Conservation (phyloP, 495 filamentous ascomycete species). For the Aspergillus diversus region DNA sequence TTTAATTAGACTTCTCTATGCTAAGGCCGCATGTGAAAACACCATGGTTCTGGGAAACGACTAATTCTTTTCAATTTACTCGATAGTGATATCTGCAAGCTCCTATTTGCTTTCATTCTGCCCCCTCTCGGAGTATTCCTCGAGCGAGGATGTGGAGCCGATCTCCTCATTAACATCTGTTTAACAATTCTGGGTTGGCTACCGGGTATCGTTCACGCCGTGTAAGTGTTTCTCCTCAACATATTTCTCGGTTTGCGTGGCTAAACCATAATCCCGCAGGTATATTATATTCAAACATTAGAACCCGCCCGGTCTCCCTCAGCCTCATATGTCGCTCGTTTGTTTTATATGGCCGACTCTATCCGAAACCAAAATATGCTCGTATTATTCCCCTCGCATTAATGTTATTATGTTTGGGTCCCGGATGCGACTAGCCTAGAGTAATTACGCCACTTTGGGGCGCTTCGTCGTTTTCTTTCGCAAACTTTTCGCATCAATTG, state of each 20-base stretch:
- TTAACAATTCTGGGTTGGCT: conserved; percentile 83
- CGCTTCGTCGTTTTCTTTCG: conserved; percentile 15
- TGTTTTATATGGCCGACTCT: conserved; percentile 12
- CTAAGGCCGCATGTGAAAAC: neutral
- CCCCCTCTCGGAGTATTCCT: conserved; percentile 92
- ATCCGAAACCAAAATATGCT: conserved; percentile 17
- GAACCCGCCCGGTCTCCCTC: conserved; percentile 13
- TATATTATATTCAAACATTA: conserved; percentile 64
- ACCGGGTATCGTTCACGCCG: conserved; percentile 73
- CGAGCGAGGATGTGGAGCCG: conserved; percentile 79
- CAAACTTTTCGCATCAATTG: neutral
- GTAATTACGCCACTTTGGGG: conserved; percentile 37
- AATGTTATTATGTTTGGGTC: conserved; percentile 39
- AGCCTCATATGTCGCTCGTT: conserved; percentile 15
- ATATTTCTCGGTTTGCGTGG: neutral
- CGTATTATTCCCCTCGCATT: conserved; percentile 19
- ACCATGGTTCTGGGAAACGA: neutral
- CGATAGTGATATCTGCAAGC: conserved; percentile 85
- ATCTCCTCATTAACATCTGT: conserved; percentile 85
- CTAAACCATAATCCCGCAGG: conserved; percentile 36
- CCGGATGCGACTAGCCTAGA: conserved; percentile 35
- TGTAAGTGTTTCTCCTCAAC: conserved; percentile 52
- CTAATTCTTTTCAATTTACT: neutral
- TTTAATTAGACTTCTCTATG: neutral
- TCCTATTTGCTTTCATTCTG: conserved; percentile 83